Percentiles rank a stretch among this genome's conserved stretches.
Evolutionary conservation across 116 monocot species (phyloP).

Genomic region (Posidonia oceanica): DNA sequence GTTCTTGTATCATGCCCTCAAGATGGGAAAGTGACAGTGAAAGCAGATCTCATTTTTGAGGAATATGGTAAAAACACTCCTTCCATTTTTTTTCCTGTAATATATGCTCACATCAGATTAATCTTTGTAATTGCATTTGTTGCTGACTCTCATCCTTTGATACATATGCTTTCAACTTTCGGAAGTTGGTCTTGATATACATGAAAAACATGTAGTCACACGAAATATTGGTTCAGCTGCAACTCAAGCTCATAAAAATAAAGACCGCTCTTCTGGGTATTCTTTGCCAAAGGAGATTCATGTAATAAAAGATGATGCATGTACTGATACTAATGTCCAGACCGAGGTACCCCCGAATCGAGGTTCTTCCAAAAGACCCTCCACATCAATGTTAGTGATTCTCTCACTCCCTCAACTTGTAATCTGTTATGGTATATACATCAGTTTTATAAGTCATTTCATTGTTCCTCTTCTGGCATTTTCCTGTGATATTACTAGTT

Average conservation of each 20-base stretch:
- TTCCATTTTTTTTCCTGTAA: conserved; percentile 1
- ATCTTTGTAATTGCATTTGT: not conserved
- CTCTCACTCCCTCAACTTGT: not conserved
- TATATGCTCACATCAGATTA: not conserved
- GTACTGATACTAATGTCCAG: conserved; percentile 11
- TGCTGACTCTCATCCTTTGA: no score
- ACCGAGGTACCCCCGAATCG: conserved; percentile 9
- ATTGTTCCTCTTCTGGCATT: no score
- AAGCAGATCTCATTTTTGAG: conserved; percentile 79
- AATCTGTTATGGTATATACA: not conserved
- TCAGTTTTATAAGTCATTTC: no score
- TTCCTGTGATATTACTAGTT: no score
- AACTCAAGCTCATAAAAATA: conserved; percentile 6
- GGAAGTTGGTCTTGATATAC: conserved; percentile 88
- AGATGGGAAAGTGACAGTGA: conserved; percentile 64
- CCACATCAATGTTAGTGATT: conserved; percentile 42
- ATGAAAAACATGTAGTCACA: conserved; percentile 49
- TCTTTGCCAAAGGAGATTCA: conserved; percentile 47
- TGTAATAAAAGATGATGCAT: conserved; percentile 36
- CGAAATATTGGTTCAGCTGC: conserved; percentile 20
- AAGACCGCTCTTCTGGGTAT: conserved; percentile 5
- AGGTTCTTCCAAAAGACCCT: conserved; percentile 7
- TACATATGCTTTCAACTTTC: not conserved
- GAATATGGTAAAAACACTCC: conserved; percentile 56
- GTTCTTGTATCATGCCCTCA: conserved; percentile 59